Base-by-base conservation (phyloP, 805 yeast species). In the Nakazawaea holstii region DNA sequence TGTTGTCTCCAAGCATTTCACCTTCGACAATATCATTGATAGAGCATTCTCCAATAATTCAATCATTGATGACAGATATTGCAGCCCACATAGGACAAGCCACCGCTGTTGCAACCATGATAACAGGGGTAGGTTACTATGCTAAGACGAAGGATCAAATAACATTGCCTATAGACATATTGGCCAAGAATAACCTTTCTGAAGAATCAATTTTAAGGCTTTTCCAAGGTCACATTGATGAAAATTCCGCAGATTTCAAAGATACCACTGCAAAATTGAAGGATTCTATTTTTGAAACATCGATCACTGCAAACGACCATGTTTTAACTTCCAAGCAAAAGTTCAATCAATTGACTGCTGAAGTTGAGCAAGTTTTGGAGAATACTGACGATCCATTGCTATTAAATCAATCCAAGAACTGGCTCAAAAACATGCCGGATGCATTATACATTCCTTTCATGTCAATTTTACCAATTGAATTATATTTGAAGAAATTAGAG, bases 21-120 rank as follows among this genome's bases (percentile, higher is more conserved):
- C 87, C 87, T 0, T 76, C 81, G 1, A 70, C 78, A 0, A 70
- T 76, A 11, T 59, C 64, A 36, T 57, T 80, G 30, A 60, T 84
- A 31, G 79, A 76, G 50, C 58, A 64, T 24, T 72, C 79, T 39
- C 64, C 72, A 0, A 52, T 52, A 6, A 58, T 80, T n/a, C 77
- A 74, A 49, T 62, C 62, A 14, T 53, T 60, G 5, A 65, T 80
- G 8, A 72, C 80, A 31, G 87, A 84, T 51, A 74, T 83, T 8
- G 75, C 80, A 9, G 94, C 95, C 0, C 95, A 87, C 63, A 65
- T 88, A 35, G 96, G 96, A 6, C 95, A 88, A 61, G 87, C 94
- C 1, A 77, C 84, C 0, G 82, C 90, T 0, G 70, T 88, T 10
- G 81, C 88, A 1, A 73, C 84, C 2, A 70, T 78, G 62, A 69